Base-by-base conservation (phyloP, 2,329 filamentous ascomycete species). In the Pseudocercospora cruenta region DNA sequence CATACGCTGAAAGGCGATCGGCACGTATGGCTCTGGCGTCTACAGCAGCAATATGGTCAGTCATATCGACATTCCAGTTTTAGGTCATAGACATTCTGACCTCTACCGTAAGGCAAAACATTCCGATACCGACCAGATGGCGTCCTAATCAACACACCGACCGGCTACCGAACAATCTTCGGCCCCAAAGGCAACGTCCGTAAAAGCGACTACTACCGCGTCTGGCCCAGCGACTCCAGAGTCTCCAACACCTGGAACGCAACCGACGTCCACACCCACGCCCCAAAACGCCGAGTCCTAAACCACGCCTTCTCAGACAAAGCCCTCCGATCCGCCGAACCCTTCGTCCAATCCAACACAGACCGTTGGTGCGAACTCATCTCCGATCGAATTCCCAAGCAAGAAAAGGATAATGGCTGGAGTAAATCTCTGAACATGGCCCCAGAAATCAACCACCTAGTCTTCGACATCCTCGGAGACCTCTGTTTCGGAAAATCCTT, bases 391-490 rank as follows among this genome's bases (percentile, higher is more conserved):
- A 63, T 24, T 36, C 54, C 51, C 21, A 26, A 16, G 9, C 8
- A 24, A 21, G 49, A 16, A 36, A 31, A 14, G 26, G 36, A 39
- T n/a, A 57, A 19, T 31, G 60, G 47, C 45, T 53, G 4, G 61
- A 66, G 26, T n/a, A 14, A 16, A 10, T 67, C 68, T 1, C 43
- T 64, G 2, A 82, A 85, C 66, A 80, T 83, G 70, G 79, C 79
- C 8, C 72, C 80, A 58, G 82, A 79, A 77, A 79, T 73, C 75
- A 79, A 72, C 58, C 74, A 75, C 58, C 69, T 80, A 53, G 72
- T 75, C 54, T 74, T 80, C 58, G 83, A 85, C 65, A 79, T 85
- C 58, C 83, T 85, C 76, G 81, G 81, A 4, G 81, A 83, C 65
- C 68, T 83, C 19, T 78, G 78, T 36, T 71, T 71, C 36, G 70